Percentiles rank a stretch among this genome's conserved stretches.
Conservation (phyloP, 257 asterid species). For the Dorcoceras hygrometricum region DNA sequence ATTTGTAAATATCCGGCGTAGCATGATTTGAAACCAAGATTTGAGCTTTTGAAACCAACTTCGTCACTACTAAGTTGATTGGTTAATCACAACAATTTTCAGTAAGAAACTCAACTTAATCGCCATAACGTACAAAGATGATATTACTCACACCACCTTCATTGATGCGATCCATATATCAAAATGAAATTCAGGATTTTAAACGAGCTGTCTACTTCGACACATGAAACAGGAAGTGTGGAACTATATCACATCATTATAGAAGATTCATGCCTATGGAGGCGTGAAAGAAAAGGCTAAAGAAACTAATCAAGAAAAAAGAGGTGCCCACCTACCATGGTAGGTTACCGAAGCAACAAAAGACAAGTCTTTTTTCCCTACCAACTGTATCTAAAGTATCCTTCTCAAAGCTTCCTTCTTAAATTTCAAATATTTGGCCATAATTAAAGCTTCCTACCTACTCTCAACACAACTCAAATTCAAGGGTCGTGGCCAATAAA, state of each 20-base stretch:
- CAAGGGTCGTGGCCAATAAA: neutral
- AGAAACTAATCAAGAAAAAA: neutral
- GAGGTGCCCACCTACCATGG: constrained; percentile 26
- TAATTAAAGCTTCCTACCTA: neutral
- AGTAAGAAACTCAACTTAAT: neutral
- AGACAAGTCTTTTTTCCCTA: constrained; percentile 25
- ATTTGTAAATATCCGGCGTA: too few relatives aligned
- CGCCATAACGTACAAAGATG: neutral
- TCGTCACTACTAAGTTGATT: too few relatives aligned
- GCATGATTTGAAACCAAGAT: too few relatives aligned
- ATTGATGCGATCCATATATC: neutral
- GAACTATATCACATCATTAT: neutral
- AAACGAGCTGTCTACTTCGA: neutral
- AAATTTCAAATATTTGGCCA: neutral
- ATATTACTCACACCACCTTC: neutral
- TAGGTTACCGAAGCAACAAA: constrained; percentile 27
- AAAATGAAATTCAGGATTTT: too few relatives aligned
- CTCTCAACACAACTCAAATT: too few relatives aligned
- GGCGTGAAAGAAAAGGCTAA: neutral
- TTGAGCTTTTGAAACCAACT: too few relatives aligned
- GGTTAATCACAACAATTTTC: neutral
- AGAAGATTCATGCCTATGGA: neutral
- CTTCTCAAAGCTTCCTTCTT: neutral
- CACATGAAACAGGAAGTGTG: too few relatives aligned
- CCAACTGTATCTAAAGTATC: constrained; percentile 15